phyloP scores from a whole-genome alignment of 352 stramenopile species.

The Thraustotheca clavata region DNA sequence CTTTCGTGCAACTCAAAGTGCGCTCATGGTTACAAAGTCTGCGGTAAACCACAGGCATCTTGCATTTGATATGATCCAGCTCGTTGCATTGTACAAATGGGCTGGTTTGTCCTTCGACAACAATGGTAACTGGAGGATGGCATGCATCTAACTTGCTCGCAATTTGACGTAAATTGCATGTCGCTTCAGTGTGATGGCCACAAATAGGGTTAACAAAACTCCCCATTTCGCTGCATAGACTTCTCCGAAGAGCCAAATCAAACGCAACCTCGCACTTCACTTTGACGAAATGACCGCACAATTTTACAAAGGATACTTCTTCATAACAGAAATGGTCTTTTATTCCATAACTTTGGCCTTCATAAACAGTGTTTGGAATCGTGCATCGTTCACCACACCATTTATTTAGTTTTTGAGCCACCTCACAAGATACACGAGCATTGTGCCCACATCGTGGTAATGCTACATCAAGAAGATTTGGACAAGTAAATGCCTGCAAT shows the following conservation, averaged over 20 bases:
- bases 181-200: slow-evolving; percentile 45
- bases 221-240: slow-evolving; percentile 39
- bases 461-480: slow-evolving; percentile 37
- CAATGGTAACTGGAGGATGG: slow-evolving; percentile 18
- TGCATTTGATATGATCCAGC: slow-evolving; percentile 12
- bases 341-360: slow-evolving; percentile 48
- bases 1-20: slow-evolving; percentile 21
- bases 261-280: slow-evolving; percentile 64
- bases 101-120: slow-evolving; percentile 13
- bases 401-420: slow-evolving; percentile 30
- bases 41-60: slow-evolving; percentile 20
- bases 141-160: slow-evolving; percentile 21
- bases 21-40: slow-evolving; percentile 24
- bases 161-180: slow-evolving; percentile 30
- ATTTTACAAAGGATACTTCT: slow-evolving; percentile 46
- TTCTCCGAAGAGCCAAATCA: slow-evolving; percentile 37
- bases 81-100: slow-evolving; percentile 12
- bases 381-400: slow-evolving; percentile 38
- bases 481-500: slow-evolving; percentile 35
- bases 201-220: slow-evolving; percentile 56
- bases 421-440: slow-evolving; percentile 38
- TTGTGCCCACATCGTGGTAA: slow-evolving; percentile 65
- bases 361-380: slow-evolving; percentile 44
- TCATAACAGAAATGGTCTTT: slow-evolving; percentile 63
- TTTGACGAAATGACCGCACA: slow-evolving; percentile 47